A percentile compares a stretch with the other conserved stretches of the same genome.
These are phyloP conservation scores for Fusarium secorum DNA, from an alignment of 2,329 filamentous ascomycete species.

Conservation along the genomic window DNA sequence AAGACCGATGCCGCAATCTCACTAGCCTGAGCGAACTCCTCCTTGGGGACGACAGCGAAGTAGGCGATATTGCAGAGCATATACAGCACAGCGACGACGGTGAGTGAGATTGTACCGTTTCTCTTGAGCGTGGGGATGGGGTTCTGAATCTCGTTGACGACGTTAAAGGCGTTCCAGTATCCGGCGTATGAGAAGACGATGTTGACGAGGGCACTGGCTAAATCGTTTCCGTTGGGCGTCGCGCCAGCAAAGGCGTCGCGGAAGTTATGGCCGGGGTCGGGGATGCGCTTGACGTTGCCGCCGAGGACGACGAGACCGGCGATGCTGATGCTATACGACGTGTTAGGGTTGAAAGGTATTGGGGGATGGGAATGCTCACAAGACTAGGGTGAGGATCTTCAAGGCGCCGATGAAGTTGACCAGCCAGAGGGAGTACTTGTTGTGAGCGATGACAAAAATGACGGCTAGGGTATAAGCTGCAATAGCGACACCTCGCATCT, in stretches of 20 bases:
- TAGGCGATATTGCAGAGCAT: slow-evolving; percentile 68
- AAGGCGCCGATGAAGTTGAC: slow-evolving; percentile 65
- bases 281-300: slow-evolving; percentile 43
- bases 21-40: slow-evolving; percentile 60
- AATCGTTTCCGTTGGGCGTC: slow-evolving; percentile 47
- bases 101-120: slow-evolving; percentile 58
- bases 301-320: slow-evolving; percentile 68
- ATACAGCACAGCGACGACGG: slow-evolving; percentile 62
- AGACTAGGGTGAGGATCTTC: slow-evolving; percentile 69
- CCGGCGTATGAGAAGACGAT: slow-evolving; percentile 67
- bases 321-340: slow-evolving; percentile 54
- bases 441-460: slow-evolving; percentile 63
- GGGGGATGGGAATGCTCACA: slow-evolving; percentile 38
- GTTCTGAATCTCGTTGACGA: slow-evolving; percentile 69
- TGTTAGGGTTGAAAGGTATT: fast-evolving
- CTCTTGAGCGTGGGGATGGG: slow-evolving; percentile 63
- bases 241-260: slow-evolving; percentile 48
- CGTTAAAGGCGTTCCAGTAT: slow-evolving; percentile 67
- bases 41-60: slow-evolving; percentile 64
- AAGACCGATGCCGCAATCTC: slow-evolving; percentile 65
- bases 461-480: slow-evolving; percentile 68
- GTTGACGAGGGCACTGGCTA: slow-evolving; percentile 60
- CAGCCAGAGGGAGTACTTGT: slow-evolving; percentile 63
- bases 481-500: slow-evolving; percentile 71
- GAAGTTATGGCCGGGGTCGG: slow-evolving; percentile 49